Conservation (phyloP, 179 eudicot species). For the Patellifolia procumbens region DNA sequence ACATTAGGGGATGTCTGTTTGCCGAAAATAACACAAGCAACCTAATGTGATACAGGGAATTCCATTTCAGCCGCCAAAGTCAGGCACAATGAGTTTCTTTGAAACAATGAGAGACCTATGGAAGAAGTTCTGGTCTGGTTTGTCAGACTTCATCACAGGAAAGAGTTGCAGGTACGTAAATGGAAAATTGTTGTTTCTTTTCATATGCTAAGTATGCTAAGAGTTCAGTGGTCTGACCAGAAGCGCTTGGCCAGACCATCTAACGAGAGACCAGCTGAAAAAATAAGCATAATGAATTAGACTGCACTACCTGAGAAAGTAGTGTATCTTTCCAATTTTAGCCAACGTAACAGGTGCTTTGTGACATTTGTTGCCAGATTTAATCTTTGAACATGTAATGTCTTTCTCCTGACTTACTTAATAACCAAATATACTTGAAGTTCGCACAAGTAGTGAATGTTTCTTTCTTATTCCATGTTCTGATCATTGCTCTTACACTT, state of each 20-base stretch:
- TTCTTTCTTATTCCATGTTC: not conserved
- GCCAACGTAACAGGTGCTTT: too few species aligned
- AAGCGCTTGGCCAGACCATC: too few species aligned
- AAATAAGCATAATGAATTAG: not conserved
- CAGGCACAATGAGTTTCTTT: slow-evolving; percentile 56
- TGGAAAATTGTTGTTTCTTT: not conserved
- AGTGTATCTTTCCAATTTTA: too few species aligned
- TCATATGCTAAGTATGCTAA: not conserved
- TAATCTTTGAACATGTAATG: too few species aligned
- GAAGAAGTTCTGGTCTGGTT: slow-evolving; percentile 67
- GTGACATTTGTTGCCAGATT: too few species aligned
- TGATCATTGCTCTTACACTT: slow-evolving; percentile 14
- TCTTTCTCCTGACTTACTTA: too few species aligned
- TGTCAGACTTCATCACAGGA: slow-evolving; percentile 75
- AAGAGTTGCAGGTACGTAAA: slow-evolving; percentile 75
- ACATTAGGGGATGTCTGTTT: not conserved
- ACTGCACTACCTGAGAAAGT: not conserved
- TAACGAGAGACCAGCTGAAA: not conserved
- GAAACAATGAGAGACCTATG: slow-evolving; percentile 61
- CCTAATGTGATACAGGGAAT: slow-evolving; percentile 43
- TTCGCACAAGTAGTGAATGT: not conserved
- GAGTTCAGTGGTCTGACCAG: too few species aligned
- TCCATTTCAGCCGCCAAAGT: slow-evolving; percentile 67
- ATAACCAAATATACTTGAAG: too few species aligned
- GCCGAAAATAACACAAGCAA: not conserved